Evolutionary conservation across 106 monocot genomes (phyloP).

Genomic region (Dioscorea dumetorum): DNA sequence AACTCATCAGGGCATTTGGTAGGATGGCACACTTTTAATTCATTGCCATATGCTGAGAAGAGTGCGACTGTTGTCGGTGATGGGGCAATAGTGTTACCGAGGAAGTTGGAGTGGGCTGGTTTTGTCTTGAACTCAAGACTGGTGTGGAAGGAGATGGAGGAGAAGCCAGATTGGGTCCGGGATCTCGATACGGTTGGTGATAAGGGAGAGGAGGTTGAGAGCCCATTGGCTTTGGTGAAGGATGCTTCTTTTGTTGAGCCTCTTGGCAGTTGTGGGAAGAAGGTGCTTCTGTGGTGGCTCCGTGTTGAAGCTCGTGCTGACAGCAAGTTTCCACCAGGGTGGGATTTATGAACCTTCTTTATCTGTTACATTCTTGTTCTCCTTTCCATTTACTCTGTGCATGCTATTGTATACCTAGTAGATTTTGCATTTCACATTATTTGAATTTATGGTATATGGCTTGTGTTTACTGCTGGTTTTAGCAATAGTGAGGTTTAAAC

Average conservation of each 20-base stretch:
- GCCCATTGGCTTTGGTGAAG: conserved; percentile 53
- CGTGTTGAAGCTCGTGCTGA: conserved; percentile 68
- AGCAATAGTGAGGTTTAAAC: not conserved
- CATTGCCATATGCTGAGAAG: conserved; percentile 32
- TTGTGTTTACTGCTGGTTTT: not conserved
- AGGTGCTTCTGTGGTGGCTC: conserved; percentile 82
- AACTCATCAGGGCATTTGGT: conserved; percentile 59
- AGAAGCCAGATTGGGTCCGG: conserved; percentile 52
- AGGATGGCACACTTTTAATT: conserved; percentile 76
- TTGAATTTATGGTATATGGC: too few species aligned
- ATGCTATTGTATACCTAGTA: too few species aligned
- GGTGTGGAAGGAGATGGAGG: conserved; percentile 55
- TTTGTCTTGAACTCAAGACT: conserved; percentile 81
- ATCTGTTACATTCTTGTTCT: not conserved
- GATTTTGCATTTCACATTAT: too few species aligned
- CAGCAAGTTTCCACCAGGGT: conserved; percentile 82
- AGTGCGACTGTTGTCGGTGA: conserved; percentile 52
- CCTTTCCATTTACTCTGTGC: too few species aligned
- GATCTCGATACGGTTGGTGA: conserved; percentile 45
- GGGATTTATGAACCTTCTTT: conserved; percentile 15
- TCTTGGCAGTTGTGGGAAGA: conserved; percentile 74
- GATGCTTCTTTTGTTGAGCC: conserved; percentile 60
- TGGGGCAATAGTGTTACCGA: conserved; percentile 37
- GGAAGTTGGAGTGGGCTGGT: conserved; percentile 76
- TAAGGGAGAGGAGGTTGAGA: conserved; percentile 44